Base-by-base conservation (phyloP, 169 alveolate species). In the Pseudocohnilembus persalinus region DNA sequence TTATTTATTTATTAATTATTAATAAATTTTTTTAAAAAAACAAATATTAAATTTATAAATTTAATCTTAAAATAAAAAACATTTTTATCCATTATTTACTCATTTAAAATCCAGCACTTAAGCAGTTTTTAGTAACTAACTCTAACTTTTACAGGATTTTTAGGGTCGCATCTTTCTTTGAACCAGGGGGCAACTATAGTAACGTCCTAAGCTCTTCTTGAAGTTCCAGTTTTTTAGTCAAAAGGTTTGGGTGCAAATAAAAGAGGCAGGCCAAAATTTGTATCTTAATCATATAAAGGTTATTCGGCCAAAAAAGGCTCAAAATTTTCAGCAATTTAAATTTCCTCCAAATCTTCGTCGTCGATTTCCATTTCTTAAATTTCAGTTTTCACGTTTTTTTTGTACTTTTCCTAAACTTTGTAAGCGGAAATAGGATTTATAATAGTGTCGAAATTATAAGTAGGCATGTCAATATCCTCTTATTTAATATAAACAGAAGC, bases 201-300 rank as follows among this genome's bases (percentile, higher is more conserved):
- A 68, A 99, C 93, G 89, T 99, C 99, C 78, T 96, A 96, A 30
- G 98, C 98, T 68, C 99, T 94, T 83, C 99, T 95, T 32, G 98
- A 98, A 83, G 95, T 93, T 1, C 99, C 99, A 63, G 99, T 96
- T 84, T 99, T 97, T 89, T 97, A 93, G 92, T 98, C 98, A 91
- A 98, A 99, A 15, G 99, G 99, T 49, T 97, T 95, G 25, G 99
- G 99, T 0, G 99, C 99, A 99, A 99, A 99, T 74, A 93, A 93
- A 63, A 97, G 88, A 74, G 96, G 87, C 33, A 98, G 96, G 0
- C 99, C 98, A 77, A 90, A 89, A 33, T 91, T 74, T 31, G 98
- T 94, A 28, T 95, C 88, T 79, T 91, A 94, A 75, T 93, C 92
- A 73, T 92, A 92, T 31, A 96, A 84, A 31, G 96, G 94, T 29